Conservation (phyloP, 2,329 filamentous ascomycete species). For the Coleophoma crateriformis region DNA sequence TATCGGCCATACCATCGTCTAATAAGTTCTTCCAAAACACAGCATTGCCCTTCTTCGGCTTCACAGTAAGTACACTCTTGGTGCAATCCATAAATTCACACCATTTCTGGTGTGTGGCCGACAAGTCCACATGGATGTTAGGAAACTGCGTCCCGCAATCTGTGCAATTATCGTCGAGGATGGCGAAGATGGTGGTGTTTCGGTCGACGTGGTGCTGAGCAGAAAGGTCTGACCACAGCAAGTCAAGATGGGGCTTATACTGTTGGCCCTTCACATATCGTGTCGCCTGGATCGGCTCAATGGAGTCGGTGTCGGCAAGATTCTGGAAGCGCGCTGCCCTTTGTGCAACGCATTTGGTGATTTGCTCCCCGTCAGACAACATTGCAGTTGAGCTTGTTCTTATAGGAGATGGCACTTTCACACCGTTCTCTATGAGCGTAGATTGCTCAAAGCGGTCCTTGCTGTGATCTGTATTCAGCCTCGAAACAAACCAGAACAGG, state of each 20-base stretch:
- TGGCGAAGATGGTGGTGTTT: slow-evolving; percentile 5
- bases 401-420: neutral
- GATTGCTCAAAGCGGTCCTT: neutral
- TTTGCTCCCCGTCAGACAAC: neutral
- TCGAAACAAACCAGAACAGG: neutral
- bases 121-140: neutral
- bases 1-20: slow-evolving; percentile 35
- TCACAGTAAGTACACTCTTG: neutral
- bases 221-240: neutral
- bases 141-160: slow-evolving; percentile 5
- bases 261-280: neutral
- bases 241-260: neutral
- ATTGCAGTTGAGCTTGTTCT: slow-evolving; percentile 1
- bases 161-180: slow-evolving; percentile 6
- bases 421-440: neutral
- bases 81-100: slow-evolving; percentile 1
- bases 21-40: slow-evolving; percentile 40
- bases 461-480: neutral
- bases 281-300: neutral
- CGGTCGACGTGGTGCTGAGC: neutral
- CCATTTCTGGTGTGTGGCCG: neutral
- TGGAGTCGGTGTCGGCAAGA: neutral
- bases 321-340: neutral
- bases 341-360: neutral
- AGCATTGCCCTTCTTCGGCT: slow-evolving; percentile 28